Base-by-base conservation (phyloP, 2,329 filamentous ascomycete species). In the Huntiella savannae region DNA sequence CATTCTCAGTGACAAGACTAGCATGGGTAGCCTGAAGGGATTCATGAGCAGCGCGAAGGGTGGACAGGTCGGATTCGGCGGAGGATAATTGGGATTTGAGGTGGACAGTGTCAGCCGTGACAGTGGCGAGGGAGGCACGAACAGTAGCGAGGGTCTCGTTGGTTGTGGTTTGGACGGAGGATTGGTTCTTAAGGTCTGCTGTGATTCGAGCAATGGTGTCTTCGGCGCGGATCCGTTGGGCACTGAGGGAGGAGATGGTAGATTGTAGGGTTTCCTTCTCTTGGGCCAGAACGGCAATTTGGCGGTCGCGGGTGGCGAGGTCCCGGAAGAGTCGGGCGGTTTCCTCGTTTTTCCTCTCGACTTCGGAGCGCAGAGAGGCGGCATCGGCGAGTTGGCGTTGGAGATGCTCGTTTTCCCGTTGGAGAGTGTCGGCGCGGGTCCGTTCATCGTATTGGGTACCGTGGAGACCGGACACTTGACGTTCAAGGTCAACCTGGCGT, bases 381-480 rank as follows among this genome's bases (percentile, higher is more conserved):
- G 40, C 36, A 19, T 43, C 17, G 10, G 40, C 47, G 13, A 46
- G 37, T n/a, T 41, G 13, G 4, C 32, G 36, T n/a, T 40, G 22
- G 4, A 46, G 28, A 13, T 10, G 13, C 36, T 40, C 40, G 33
- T 28, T 38, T 8, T 47, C 45, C 11, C 35, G 32, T 12, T 36
- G 15, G 12, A 37, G 32, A 4, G 39, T 42, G 5, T 28, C 37
- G 17, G 16, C 19, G 13, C 43, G 19, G 17, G 17, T 19, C 4
- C 17, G 17, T 19, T 19, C 17, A 19, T 19, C n/a, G 36, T 32
- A 5, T 13, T 32, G 6, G 28, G n/a, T 19, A 4, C 17, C 17
- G 17, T 19, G 17, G 17, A 19, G 17, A 19, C 17, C 68, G 0
- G 57, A 54, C 0, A 77, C 63, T 49, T 77, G 74, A 72, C 17